Base-by-base conservation (phyloP, 2,329 filamentous ascomycete genomes). In the Diaporthe citrichinensis region DNA sequence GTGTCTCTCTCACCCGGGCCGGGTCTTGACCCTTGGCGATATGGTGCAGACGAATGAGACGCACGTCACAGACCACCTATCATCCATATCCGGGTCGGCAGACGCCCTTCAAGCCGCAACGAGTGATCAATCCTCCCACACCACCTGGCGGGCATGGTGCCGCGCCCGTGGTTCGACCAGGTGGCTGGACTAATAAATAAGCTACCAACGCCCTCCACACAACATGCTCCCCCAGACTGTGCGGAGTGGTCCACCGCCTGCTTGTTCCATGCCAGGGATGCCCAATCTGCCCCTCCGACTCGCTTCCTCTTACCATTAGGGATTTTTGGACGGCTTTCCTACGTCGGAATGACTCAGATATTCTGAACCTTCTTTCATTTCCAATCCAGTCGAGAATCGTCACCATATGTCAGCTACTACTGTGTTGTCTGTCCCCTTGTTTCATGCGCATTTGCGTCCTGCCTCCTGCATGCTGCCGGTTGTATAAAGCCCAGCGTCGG, bases 271-370 rank as follows among this genome's bases (percentile, higher is more conserved):
- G 68, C 39, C 73, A 72, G 55, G 73, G 17, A 39, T 69, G 41
- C 51, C 57, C 71, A 53, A 67, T 34, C 62, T 55, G 46, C 58
- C 41, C 65, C 65, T 68, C 65, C 46, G 65, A 15, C 67, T 74
- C 67, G 75, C 65, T n/a, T 76, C 67, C 49, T 46, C 65, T 65
- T 76, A 58, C 72, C 75, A 4, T 76, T 59, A 72, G 59, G 17
- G 51, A 59, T 46, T 55, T 74, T 49, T 68, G 31, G 23, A 68
- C 23, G 46, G 23, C 46, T 68, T 10, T 72, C 72, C 75, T 72
- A 55, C 67, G 28, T 41, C 72, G 72, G 51, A 67, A 74, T 74
- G 75, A 74, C 72, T 74, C 75, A 76, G 65, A 71, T 71, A 61
- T 36, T 57, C 65, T 74, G 34, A 51, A 61, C 55, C 44, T 49